These are phyloP conservation scores for Metschnikowia aberdeeniae DNA, from an alignment of 805 yeast genomes.

Conservation along the genomic window DNA sequence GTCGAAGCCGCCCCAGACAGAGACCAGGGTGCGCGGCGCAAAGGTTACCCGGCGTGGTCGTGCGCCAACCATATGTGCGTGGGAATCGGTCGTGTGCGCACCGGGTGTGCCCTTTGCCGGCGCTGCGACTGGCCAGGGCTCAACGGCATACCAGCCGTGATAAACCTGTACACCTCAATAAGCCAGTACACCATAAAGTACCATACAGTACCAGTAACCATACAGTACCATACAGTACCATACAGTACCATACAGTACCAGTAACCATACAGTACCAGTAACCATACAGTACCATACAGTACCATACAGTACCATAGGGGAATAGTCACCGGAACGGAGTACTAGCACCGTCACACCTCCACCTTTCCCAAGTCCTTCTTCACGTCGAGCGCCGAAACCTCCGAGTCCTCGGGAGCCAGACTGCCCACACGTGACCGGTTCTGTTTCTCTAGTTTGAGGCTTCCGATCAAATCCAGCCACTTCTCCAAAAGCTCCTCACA, in stretches of 20 bases:
- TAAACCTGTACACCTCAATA: too few species aligned
- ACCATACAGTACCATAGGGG: too few species aligned
- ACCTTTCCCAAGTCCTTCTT: constrained; percentile 8
- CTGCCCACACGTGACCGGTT: constrained; percentile 13
- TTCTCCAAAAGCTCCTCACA: constrained; percentile 36
- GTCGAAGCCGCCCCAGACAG: neutral
- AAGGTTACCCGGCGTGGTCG: constrained; percentile 3
- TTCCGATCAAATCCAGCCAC: constrained; percentile 39
- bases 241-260: too few species aligned
- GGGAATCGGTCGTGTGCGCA: neutral
- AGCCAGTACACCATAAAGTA: too few species aligned
- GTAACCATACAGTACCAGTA: too few species aligned
- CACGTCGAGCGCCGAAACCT: constrained; percentile 11
- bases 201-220: too few species aligned
- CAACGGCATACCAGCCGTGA: too few species aligned
- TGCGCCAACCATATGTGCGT: neutral
- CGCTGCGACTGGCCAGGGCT: neutral
- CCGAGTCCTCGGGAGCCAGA: constrained; percentile 13
- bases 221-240: too few species aligned
- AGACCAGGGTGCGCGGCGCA: neutral
- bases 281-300: too few species aligned
- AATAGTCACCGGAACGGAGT: neutral
- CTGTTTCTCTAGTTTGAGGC: constrained; percentile 31
- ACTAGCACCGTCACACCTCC: constrained; percentile 5
- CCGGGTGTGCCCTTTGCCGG: neutral